Conservation (phyloP, 768 basidiomycete genomes). For the Calocybe indica region DNA sequence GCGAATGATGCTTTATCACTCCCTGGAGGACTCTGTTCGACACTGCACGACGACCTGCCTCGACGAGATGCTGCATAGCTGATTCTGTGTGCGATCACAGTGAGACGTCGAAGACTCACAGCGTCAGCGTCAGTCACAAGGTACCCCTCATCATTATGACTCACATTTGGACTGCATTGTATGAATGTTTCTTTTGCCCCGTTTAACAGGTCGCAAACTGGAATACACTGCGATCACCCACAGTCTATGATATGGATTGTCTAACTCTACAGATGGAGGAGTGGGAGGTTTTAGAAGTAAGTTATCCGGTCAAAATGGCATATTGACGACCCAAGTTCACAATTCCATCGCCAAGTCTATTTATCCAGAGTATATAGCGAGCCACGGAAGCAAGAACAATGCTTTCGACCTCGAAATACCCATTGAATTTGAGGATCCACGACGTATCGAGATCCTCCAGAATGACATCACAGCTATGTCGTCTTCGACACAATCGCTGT, state of each 20-base stretch:
- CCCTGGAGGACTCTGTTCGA: not conserved
- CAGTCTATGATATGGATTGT: no score
- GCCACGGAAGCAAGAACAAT: slow-evolving; percentile 25
- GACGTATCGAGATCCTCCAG: slow-evolving; percentile 27
- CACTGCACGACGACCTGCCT: not conserved
- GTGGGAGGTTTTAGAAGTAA: slow-evolving; percentile 56
- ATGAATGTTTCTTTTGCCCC: not conserved
- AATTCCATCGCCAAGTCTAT: slow-evolving; percentile 48
- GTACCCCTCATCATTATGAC: not conserved
- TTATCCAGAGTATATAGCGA: slow-evolving; percentile 64
- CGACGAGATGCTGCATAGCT: not conserved
- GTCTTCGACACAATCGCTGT: not conserved
- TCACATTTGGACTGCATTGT: not conserved
- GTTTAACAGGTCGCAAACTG: slow-evolving; percentile 1
- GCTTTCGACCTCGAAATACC: slow-evolving; percentile 57
- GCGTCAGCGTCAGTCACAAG: not conserved
- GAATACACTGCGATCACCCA: slow-evolving; percentile 17
- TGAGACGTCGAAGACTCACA: no score
- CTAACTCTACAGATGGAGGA: slow-evolving; percentile 45
- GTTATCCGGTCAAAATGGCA: slow-evolving; percentile 7
- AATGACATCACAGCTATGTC: slow-evolving; percentile 18
- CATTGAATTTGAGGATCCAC: slow-evolving; percentile 47
- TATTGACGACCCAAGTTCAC: not conserved
- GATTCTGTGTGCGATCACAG: no score
- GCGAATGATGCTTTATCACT: no score